Base-by-base conservation (phyloP, 306 rosid genomes). In the Dryas alaskensis region DNA sequence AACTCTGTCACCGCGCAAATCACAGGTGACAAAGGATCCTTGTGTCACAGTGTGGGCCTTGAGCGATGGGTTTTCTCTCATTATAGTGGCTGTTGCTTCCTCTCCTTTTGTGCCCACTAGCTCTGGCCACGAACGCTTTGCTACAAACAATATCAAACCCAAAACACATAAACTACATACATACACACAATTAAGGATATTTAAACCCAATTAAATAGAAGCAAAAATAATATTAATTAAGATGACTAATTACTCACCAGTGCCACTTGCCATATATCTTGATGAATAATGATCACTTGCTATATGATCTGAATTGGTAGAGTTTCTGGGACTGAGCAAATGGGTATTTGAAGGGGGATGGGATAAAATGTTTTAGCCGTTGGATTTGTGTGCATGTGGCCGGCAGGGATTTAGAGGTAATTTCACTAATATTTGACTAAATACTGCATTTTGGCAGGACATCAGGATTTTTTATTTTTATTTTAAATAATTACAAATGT, bases 1-100 rank as follows among this genome's bases (percentile, higher is more conserved):
- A 40, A 88, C 92, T 65, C 90, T 78, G 67, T 81, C 86, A 17
- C 81, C 79, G 12, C 84, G 81, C 27, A 80, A 65, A 75, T 88
- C 87, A 6, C 17, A 0, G 14, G 85, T 78, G 46, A 84, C 60
- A 0, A 17, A 0, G 4, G 84, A 69, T 10, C 82, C 84, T 67
- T 83, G 70, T n/a, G 59, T 66, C 19, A 85, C 45, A 10, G 72
- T 81, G 4, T 0, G 63, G 13, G 85, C 87, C 16, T 43, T 73
- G 54, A 84, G 80, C 8, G 66, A 47, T 0, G 85, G 75, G 31
- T 88, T 88, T 60, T 86, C 88, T 17, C 42, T 80, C 78, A 57
- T 59, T 22, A 86, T 78, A 3, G 65, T 80, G 63, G 65, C 70
- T 48, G 13, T 70, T 45, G 88, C 92, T 47, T 72, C 82, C 49